Evolutionary conservation across 345 rosid genomes (phyloP), one percentile per base, ranked within the genome.

Genomic region (Eucalyptus cladocalyx): DNA sequence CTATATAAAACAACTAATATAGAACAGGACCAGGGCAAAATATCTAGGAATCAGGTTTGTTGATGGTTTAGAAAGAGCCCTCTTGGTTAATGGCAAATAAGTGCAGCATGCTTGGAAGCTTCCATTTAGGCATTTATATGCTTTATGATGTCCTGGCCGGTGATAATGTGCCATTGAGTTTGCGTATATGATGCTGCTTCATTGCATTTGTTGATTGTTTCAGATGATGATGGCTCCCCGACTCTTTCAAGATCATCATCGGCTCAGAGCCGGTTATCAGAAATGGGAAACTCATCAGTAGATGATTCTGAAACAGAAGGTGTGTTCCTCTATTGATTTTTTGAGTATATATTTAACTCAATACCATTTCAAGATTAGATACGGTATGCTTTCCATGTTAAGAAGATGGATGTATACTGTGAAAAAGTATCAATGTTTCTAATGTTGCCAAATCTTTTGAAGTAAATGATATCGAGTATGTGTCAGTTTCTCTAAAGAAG

Each of bases 171-270:
- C 30, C 45, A 76, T 24, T 76, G 47, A 76, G 83, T 40, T 76
- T 40, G 42, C 7, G 5, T 23, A 40, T 76, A 21, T 76, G 83
- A 21, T 76, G 58, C 18, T 21, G 37, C 42, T 37, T 62, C 23
- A 16, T 43, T 49, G 87, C 50, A 58, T 40, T 76, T 90, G 47
- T 87, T 6, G 86, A 58, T 81, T 45, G 32, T 90, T 90, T 88
- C 93, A 96, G 98, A 96, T 87, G 97, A 97, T 89, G 96, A 95
- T 88, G 58, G 89, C 40, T 42, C 91, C 43, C 89, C 86, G 89
- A 91, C 93, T 88, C 94, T 93, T 50, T 92, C 94, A 69, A 93
- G 95, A 92, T 72, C 93, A 81, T 90, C 96, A 81, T 96, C 97
- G 53, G 86, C 93, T 7, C 94, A 24, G n/a, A 93, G 96, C 87